A percentile compares a stretch with the other conserved stretches of the same genome.
Conservation (phyloP, 2,329 filamentous ascomycete species). For the Aureobasidium sp. region DNA sequence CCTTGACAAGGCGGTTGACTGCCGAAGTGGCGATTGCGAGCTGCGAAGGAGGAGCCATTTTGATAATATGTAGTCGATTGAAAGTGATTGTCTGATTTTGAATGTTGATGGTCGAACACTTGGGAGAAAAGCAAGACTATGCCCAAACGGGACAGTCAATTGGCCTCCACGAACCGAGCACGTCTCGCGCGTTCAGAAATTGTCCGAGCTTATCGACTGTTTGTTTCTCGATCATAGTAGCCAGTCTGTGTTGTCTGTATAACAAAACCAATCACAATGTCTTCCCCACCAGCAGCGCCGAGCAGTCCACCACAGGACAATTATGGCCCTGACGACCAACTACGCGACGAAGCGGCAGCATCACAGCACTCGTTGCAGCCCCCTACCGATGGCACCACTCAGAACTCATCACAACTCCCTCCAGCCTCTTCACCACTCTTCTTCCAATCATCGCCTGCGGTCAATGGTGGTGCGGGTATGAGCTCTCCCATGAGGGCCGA, state of each 20-base stretch:
- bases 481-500: conserved; percentile 40
- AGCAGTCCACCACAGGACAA: conserved; percentile 35
- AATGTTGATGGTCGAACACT: conserved; percentile 4
- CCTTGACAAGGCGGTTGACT: conserved; percentile 78
- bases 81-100: not conserved
- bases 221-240: not conserved
- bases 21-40: conserved; percentile 73
- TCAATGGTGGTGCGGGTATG: conserved; percentile 31
- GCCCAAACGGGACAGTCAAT: not conserved
- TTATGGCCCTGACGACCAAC: conserved; percentile 33
- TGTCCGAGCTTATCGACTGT: conserved; percentile 1
- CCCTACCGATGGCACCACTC: conserved; percentile 37
- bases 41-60: conserved; percentile 68
- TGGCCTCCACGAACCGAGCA: not conserved
- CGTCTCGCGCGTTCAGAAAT: not conserved
- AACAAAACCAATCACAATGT: conserved; percentile 40
- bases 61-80: not conserved
- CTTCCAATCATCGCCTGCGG: conserved; percentile 56
- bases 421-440: conserved; percentile 69
- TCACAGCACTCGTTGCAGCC: conserved; percentile 30
- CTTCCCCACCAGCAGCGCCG: conserved; percentile 49
- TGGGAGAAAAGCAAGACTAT: not conserved
- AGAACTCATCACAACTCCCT: conserved; percentile 26
- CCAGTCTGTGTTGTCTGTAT: not conserved
- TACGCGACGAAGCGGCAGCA: conserved; percentile 34